Percentiles rank a stretch among this genome's conserved stretches.
Evolutionary conservation across 1,139 yeast species (phyloP).

Genomic region (Hyphopichia khmerensis): DNA sequence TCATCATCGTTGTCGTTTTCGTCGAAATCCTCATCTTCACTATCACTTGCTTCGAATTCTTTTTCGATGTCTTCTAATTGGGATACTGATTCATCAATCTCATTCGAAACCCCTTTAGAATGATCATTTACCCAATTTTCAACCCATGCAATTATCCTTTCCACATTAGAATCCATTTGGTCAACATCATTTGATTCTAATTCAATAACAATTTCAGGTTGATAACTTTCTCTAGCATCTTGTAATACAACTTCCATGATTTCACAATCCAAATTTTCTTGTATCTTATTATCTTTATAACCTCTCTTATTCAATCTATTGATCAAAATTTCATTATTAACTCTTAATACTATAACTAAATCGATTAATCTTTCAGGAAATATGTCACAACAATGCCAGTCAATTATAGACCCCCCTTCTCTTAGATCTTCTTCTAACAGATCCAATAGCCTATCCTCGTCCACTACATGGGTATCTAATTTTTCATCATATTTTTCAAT

Average conservation of each 20-base stretch:
- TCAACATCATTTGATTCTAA: constrained; percentile 69
- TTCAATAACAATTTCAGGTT: constrained; percentile 77
- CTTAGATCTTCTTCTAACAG: constrained; percentile 74
- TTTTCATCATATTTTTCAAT: constrained; percentile 83
- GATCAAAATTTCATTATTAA: constrained; percentile 68
- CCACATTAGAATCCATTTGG: constrained; percentile 78
- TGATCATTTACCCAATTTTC: constrained; percentile 63
- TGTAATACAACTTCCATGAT: constrained; percentile 90
- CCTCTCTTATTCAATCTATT: constrained; percentile 75
- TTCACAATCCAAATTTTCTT: constrained; percentile 93
- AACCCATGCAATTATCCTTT: constrained; percentile 72
- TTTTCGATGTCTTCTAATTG: constrained; percentile 12
- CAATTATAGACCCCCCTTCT: constrained; percentile 82
- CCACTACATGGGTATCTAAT: constrained; percentile 84
- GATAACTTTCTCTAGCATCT: constrained; percentile 84
- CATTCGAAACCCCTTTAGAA: constrained; percentile 41
- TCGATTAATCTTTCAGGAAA: constrained; percentile 94
- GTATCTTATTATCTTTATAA: constrained; percentile 76
- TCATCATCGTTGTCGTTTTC: constrained; percentile 1
- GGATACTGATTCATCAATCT: constrained; percentile 21
- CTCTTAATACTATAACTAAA: constrained; percentile 82
- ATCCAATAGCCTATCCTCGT: constrained; percentile 86
- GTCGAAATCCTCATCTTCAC: constrained; percentile 5
- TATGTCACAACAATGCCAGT: constrained; percentile 97
- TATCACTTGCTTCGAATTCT: constrained; percentile 9